Base-by-base conservation (phyloP, 202 grass and related monocot genomes). In the Brachypodium distachyon region DNA sequence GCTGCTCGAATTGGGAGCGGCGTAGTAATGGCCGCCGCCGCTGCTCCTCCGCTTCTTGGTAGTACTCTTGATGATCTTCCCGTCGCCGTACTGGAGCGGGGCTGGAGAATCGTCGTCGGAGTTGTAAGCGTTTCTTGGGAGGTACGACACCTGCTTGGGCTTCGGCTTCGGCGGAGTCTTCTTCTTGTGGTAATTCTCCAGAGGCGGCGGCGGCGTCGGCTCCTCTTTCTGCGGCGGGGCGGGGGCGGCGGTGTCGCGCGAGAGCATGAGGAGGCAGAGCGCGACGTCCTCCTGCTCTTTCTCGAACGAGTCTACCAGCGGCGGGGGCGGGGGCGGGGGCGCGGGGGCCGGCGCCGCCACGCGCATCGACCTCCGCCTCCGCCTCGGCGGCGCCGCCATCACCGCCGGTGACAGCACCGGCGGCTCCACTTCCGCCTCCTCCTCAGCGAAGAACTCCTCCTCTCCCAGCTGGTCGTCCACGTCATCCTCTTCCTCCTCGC, bases 231-330 rank as follows among this genome's bases (percentile, higher is more conserved):
- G 41, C 38, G 70, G 75, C 41, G 70, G 77, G 26, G 34, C 43
- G 47, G 78, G 44, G 14, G 39, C 64, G 64, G 64, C 44, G 48
- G 77, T 69, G 81, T 92, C 86, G 18, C 86, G 80, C 41, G 90
- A 93, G 22, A 93, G 90, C 86, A 84, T 89, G 7, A 93, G 82
- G 12, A 93, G 86, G 61, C 90, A 81, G 72, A 86, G 72, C 16
- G 90, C 90, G 57, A 89, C 80, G 72, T 93, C 90, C 77, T 87
- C 83, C 52, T 47, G 58, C 61, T 92, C 86, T 46, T 77, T 89
- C 67, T 87, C 81, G 73, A 82, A 78, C 36, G 42, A 73, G 31
- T 12, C 31, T 61, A 31, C 61, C 84, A 77, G 56, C 40, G 73
- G 60, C 18, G 84, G 8, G 7, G 27, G 27, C 18, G 84, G 8